Conservation (phyloP, 163 green algal species). For the Scenedesmus sp. region DNA sequence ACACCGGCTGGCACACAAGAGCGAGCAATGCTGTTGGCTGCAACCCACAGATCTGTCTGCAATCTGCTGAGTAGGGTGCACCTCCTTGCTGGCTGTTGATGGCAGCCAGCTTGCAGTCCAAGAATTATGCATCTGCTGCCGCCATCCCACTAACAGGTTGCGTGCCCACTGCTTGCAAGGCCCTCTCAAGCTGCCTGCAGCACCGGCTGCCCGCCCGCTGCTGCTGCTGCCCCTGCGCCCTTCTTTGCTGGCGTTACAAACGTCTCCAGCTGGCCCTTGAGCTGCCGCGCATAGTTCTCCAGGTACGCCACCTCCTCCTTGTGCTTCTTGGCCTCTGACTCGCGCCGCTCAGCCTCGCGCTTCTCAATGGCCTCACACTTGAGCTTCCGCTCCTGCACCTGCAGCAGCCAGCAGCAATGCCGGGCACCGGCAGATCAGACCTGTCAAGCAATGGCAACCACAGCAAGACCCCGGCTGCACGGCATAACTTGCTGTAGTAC, state of each 20-base stretch:
- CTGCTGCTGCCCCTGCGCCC: constrained; percentile 27
- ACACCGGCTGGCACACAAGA: too few relatives aligned
- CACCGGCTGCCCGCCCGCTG: constrained; percentile 7
- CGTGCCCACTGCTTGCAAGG: not conserved
- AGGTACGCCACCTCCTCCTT: constrained; percentile 87
- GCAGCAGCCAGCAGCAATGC: not conserved
- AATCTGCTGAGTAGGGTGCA: too few relatives aligned
- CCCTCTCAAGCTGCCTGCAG: constrained; percentile 11
- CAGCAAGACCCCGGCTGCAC: not conserved
- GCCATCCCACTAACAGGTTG: not conserved
- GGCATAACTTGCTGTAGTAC: not conserved
- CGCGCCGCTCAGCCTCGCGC: constrained; percentile 83
- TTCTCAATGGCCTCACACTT: constrained; percentile 92
- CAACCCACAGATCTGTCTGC: too few relatives aligned
- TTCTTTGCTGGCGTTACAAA: constrained; percentile 81
- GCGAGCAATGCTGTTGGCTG: too few relatives aligned
- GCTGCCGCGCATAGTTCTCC: constrained; percentile 82
- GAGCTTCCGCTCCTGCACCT: constrained; percentile 86
- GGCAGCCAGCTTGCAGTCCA: too few relatives aligned
- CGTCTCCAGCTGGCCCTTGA: constrained; percentile 89
- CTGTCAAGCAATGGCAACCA: not conserved
- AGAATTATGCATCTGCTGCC: not conserved
- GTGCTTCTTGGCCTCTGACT: constrained; percentile 90
- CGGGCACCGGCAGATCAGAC: not conserved
- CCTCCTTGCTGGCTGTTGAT: too few relatives aligned